Evolutionary conservation across 106 monocot genomes (phyloP).

Genomic region (Acorus calamus): DNA sequence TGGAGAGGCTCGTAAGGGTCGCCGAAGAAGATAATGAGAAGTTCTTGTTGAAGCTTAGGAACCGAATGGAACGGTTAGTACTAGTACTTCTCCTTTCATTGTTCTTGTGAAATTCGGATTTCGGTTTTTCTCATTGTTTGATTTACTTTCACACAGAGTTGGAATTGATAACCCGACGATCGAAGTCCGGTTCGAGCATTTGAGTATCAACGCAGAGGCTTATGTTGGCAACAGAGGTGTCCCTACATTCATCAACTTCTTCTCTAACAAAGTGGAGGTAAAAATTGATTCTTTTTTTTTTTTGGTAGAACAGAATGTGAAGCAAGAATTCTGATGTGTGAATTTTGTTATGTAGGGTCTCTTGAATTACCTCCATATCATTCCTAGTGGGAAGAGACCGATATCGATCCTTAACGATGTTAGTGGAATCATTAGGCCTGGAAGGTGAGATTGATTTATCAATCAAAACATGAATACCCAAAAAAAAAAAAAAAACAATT

Average conservation of each 20-base stretch:
- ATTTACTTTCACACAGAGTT: slow-evolving; percentile 26
- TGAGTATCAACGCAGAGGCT: slow-evolving; percentile 30
- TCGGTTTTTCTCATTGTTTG: neutral
- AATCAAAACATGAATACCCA: neutral
- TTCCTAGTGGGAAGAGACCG: slow-evolving; percentile 33
- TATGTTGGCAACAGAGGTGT: slow-evolving; percentile 40
- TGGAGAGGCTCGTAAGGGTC: slow-evolving; percentile 43
- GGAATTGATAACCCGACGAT: slow-evolving; percentile 53
- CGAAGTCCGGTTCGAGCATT: slow-evolving; percentile 50
- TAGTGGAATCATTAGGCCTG: slow-evolving; percentile 41
- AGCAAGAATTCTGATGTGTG: too few species aligned
- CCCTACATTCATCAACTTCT: slow-evolving; percentile 40
- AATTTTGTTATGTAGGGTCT: slow-evolving; percentile 5
- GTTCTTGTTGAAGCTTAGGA: slow-evolving; percentile 56
- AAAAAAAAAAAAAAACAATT: too few species aligned
- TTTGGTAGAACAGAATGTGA: too few species aligned
- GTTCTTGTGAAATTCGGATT: neutral
- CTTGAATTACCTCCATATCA: slow-evolving; percentile 22
- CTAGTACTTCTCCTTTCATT: neutral
- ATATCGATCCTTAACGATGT: slow-evolving; percentile 32
- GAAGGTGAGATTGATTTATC: slow-evolving; percentile 14
- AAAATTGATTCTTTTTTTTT: neutral
- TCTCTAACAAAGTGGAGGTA: slow-evolving; percentile 38
- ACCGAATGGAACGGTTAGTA: slow-evolving; percentile 48
- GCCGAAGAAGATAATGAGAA: slow-evolving; percentile 63